Base-by-base conservation (phyloP, 495 filamentous ascomycete species). In the Hyaloscypha bicolor region DNA sequence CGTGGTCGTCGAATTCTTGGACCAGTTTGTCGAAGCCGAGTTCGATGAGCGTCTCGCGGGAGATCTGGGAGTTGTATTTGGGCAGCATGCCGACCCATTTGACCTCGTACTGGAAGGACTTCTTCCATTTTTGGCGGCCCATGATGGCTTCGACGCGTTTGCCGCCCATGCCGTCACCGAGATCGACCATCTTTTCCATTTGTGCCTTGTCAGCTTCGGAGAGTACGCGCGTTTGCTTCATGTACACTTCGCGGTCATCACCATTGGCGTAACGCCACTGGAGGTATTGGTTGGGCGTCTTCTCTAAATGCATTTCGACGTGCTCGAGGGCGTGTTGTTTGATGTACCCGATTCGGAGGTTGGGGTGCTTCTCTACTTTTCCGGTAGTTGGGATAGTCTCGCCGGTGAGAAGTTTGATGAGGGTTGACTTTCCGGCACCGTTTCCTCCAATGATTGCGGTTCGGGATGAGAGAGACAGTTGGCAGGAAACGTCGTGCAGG, bases 301-400 rank as follows among this genome's bases (percentile, higher is more conserved):
- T 98, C 77, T 99, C 95, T 70, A 99, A 85, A 75, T 99, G 95
- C 94, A 97, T 96, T 80, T 98, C 94, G 12, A 99, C 94, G 86
- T 98, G 95, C 83, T 99, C 95, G 12, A 99, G 86, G 22, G 96
- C 96, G 76, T 98, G 96, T 80, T 99, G 96, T 82, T 97, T 97
- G 84, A 98, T 97, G 83, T 98, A 98, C 56, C 96, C 96, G 74
- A 99, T 97, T 83, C 96, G 96, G 60, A 99, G 79, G 75, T 98
- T 98, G 73, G 96, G 96, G 75, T 99, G 96, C 82, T 98, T 98
- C 83, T 98, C 93, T 9, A 99, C 94, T 78, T 87, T 92, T 56
- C 96, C 96, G 30, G 76, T 75, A 69, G 93, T 91, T 1, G 96
- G 95, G 68, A 97, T 89, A 25, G 88, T 87, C 78, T 98, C 96